Percentiles rank a stretch among this genome's conserved stretches.
Conservation (phyloP, 768 basidiomycete genomes). For the Lyophyllum decastes region DNA sequence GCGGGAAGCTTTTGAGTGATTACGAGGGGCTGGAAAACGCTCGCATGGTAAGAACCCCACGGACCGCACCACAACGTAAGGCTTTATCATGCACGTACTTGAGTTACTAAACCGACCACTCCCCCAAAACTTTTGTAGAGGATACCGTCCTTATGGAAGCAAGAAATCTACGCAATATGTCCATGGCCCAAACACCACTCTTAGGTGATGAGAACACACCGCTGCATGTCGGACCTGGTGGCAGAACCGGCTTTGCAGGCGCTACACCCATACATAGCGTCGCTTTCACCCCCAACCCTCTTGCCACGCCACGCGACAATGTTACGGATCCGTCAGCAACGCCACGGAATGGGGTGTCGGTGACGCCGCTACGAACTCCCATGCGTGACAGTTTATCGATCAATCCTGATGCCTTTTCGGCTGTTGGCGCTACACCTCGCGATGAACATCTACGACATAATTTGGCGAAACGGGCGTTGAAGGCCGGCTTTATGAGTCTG, state of each 20-base stretch:
- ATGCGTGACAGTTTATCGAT: conserved; percentile 90
- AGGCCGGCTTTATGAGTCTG: conserved; percentile 78
- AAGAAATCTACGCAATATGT: conserved; percentile 93
- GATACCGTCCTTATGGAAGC: conserved; percentile 96
- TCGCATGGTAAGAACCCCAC: conserved; percentile 89
- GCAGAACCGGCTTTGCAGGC: conserved; percentile 91
- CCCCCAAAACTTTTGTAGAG: conserved; percentile 53
- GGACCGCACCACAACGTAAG: conserved; percentile 88
- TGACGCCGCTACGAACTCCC: conserved; percentile 92
- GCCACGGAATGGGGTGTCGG: conserved; percentile 52
- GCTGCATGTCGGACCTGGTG: conserved; percentile 68
- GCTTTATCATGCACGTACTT: not conserved
- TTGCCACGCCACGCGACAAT: conserved; percentile 77
- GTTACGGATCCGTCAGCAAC: conserved; percentile 51
- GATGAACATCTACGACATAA: conserved; percentile 65
- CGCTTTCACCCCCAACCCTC: conserved; percentile 94
- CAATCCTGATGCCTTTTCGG: conserved; percentile 69
- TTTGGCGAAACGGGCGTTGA: conserved; percentile 73
- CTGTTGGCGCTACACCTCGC: conserved; percentile 70
- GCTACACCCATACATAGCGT: conserved; percentile 93
- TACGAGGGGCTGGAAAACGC: conserved; percentile 90
- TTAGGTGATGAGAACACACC: conserved; percentile 98
- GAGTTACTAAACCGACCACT: not conserved
- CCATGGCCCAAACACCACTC: conserved; percentile 87
- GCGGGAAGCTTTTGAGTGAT: conserved; percentile 84